phyloP scores from a whole-genome alignment of 768 basidiomycete species.

The Pleurotus platypus region DNA sequence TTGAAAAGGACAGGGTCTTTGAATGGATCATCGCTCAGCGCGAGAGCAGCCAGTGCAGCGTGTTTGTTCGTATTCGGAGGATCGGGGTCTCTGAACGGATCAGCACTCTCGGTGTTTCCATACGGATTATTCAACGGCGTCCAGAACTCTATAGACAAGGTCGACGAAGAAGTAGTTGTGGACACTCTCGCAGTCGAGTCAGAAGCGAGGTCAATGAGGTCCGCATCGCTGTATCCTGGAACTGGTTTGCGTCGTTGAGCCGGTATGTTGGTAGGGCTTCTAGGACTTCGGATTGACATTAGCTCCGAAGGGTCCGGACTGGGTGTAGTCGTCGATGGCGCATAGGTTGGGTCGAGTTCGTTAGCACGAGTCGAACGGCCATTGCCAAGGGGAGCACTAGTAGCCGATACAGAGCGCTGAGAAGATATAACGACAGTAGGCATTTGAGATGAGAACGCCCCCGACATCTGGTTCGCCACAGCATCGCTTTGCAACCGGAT shows the following conservation, averaged over 20 bases:
- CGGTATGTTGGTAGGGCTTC: neutral
- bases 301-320: neutral
- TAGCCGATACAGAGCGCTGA: neutral
- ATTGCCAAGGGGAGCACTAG: neutral
- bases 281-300: neutral
- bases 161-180: neutral
- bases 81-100: constrained; percentile 2
- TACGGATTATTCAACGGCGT: constrained; percentile 1
- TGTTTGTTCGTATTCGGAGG: neutral
- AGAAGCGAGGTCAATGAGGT: neutral
- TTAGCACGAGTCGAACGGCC: neutral
- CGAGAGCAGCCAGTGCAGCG: neutral
- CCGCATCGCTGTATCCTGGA: neutral
- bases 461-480: neutral
- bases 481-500: neutral
- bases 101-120: neutral
- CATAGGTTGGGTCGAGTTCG: neutral
- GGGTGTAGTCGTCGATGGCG: neutral
- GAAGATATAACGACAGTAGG: neutral
- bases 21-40: constrained; percentile 6
- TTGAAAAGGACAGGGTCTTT: neutral
- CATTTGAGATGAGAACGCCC: neutral
- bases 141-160: constrained; percentile 3
- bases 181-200: neutral
- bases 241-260: constrained; percentile 2